Conservation (phyloP, 805 yeast genomes). For the Metschnikowia colocasiae region DNA sequence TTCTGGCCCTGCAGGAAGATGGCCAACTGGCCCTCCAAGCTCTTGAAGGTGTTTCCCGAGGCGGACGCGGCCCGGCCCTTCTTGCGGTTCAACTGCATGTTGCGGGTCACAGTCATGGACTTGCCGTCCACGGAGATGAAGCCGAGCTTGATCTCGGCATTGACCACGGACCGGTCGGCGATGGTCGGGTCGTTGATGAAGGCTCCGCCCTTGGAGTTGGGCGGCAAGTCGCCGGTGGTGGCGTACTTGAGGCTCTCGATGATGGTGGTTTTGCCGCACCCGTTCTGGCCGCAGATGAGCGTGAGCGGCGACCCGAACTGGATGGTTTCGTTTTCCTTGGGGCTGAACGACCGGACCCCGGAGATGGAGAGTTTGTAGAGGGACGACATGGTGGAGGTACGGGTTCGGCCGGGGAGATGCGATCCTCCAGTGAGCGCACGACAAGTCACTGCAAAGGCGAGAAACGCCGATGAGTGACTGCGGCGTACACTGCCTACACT, state of each 20-base stretch:
- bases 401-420: background rate
- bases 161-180: slow-evolving; percentile 68
- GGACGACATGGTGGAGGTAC: slow-evolving; percentile 32
- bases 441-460: background rate
- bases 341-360: slow-evolving; percentile 89
- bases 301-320: slow-evolving; percentile 90
- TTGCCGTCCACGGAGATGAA: slow-evolving; percentile 69
- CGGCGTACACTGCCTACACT: too few species aligned
- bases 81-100: slow-evolving; percentile 70
- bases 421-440: background rate
- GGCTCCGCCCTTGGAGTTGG: slow-evolving; percentile 94
- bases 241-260: slow-evolving; percentile 92
- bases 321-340: slow-evolving; percentile 78
- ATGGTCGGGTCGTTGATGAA: slow-evolving; percentile 90
- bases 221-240: slow-evolving; percentile 94
- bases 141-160: slow-evolving; percentile 88
- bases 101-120: slow-evolving; percentile 81
- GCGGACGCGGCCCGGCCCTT: slow-evolving; percentile 31
- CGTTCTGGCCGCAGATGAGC: slow-evolving; percentile 91
- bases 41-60: slow-evolving; percentile 61
- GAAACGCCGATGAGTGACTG: too few species aligned
- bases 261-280: slow-evolving; percentile 94
- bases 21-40: slow-evolving; percentile 83
- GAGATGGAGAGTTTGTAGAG: slow-evolving; percentile 51
- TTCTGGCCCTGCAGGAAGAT: slow-evolving; percentile 64